Evolutionary conservation across 768 basidiomycete genomes (phyloP).

Genomic region (Postia placenta): DNA sequence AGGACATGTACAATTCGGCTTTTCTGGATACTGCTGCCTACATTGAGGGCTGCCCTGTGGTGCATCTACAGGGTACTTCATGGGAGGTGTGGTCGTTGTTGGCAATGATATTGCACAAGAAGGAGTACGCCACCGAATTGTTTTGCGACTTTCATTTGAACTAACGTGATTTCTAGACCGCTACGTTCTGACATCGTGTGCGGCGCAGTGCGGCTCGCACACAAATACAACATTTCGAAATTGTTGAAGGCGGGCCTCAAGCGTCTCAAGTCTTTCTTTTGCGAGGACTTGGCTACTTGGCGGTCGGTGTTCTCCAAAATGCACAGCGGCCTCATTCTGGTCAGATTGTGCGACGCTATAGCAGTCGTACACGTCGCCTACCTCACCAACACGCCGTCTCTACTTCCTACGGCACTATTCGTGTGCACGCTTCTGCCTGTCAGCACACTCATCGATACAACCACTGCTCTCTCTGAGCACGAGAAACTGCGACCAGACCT

Average conservation of each 20-base stretch:
- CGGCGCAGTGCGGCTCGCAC: not conserved
- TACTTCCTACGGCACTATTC: constrained; percentile 7
- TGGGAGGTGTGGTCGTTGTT: not conserved
- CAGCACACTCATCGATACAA: too few species aligned
- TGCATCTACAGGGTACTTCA: too few species aligned
- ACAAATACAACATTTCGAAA: constrained; percentile 1
- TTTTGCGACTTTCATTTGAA: not conserved
- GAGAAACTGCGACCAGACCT: too few species aligned
- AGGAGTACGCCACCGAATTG: not conserved
- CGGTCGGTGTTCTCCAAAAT: not conserved
- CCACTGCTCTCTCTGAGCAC: too few species aligned
- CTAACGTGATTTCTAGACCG: not conserved
- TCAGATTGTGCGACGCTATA: not conserved
- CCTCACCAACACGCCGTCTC: constrained; percentile 9
- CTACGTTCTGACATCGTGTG: not conserved
- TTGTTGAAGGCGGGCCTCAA: not conserved
- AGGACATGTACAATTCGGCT: not conserved
- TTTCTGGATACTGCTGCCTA: not conserved
- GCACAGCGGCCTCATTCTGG: too few species aligned
- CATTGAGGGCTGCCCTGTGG: too few species aligned
- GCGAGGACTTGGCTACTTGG: not conserved
- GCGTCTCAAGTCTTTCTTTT: not conserved
- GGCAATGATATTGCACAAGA: not conserved
- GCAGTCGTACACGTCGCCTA: constrained; percentile 7
- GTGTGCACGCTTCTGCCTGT: constrained; percentile 1